Base-by-base conservation (phyloP, 2,329 filamentous ascomycete genomes). In the Ophiognomonia clavigignenti-juglandacearum region DNA sequence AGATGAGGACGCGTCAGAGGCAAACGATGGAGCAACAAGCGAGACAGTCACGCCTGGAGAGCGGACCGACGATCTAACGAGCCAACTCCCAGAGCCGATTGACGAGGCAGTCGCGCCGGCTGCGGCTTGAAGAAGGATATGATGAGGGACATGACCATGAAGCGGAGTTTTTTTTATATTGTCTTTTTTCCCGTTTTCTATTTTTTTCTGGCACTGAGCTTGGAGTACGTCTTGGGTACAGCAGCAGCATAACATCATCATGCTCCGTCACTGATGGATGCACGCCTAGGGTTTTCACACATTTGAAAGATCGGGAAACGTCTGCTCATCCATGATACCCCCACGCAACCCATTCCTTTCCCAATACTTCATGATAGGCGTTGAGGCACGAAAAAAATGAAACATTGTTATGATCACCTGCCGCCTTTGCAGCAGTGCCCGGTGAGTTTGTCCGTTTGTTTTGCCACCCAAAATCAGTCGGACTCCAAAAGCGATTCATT, bases 241-340 rank as follows among this genome's bases (percentile, higher is more conserved):
- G 10, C 29, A 31, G 5, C 32, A 18, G 3, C 32, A 18, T 13
- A 16, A 32, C 31, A 44, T 16, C 13, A 13, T 20, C 29, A 24
- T 27, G 22, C n/a, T 27, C 18, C 24, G 10, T 45, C 45, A 16
- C 24, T 43, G 35, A 29, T 36, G 46, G 13, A 6, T 16, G 22
- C 34, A 32, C 29, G 6, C 23, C 19, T 18, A 42, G 32, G 13
- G 11, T 22, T 40, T 38, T 13, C 16, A 18, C 37, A n/a, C n/a
- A n/a, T n/a, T 23, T 22, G 36, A 35, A 26, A 47, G 34, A 39
- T 38, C 24, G 42, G 44, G 24, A 48, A 35, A 29, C 20, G 8
- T 20, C 44, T 22, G 31, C 39, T 36, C 42, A 39, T 43, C 29
- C 42, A 52, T 49, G 49, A 52, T 52, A 52, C 49, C 48, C 47